Evolutionary conservation across 106 monocot species (phyloP), one percentile per base, ranked within the genome.

Genomic region (Dactylorhiza incarnata): DNA sequence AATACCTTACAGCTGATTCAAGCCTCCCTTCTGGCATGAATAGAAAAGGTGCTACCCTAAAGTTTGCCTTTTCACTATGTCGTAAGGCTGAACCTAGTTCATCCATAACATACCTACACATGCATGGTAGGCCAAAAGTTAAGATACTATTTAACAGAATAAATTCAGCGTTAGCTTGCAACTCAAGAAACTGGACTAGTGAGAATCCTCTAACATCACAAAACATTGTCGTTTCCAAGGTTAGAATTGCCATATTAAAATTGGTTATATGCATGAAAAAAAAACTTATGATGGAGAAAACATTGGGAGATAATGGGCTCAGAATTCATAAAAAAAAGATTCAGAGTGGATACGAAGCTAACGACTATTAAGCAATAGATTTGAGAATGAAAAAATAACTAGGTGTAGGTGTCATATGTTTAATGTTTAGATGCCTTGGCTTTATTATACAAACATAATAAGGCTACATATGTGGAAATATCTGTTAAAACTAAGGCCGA

Each of bases 51-150:
- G 97, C 85, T 24, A 94, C 78, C 76, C 85, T 89, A 65, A 99
- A 99, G 73, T 99, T 99, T 50, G 91, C 87, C 76, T 87, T 73
- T 59, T 99, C 97, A 76, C 91, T 99, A 44, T 99, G 94, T 17
- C 94, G 82, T 80, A 91, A 78, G 67, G 97, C 91, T 85, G 97
- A 99, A 75, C 97, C 97, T 82, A 94, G 58, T 84, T 99, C 97
- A 85, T 99, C 97, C 97, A 99, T 99, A 48, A 99, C 94, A 88
- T 99, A 99, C 89, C 96, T 96, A 81, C 68, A 73, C 51, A 50
- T 25, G 9, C 26, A 65, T 12, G 9, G 29, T 24, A 65, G 65
- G 5, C 29, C 58, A 59, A 59, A 59, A 8, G 20, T 59, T 59
- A 59, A 22, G 7, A 19, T 5, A 58, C 22, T 22, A 20, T 65